Conservation (phyloP, 805 yeast genomes). For the Candida pini region DNA sequence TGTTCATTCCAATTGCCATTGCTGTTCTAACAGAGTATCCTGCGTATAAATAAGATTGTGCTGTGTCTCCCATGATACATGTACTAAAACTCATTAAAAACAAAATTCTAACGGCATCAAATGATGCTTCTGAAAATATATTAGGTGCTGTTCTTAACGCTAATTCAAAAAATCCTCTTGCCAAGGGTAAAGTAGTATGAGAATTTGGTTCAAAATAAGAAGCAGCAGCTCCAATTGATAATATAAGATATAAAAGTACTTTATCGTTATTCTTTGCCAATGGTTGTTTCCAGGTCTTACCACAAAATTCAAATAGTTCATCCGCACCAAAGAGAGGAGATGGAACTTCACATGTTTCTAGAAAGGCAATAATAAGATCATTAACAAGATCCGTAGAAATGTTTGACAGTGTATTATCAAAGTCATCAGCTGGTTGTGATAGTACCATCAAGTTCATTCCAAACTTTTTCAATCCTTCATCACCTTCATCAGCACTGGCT, state of each 20-base stretch:
- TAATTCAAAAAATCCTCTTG: conserved; percentile 17
- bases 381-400: conserved; percentile 10
- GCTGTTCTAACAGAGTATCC: conserved; percentile 17
- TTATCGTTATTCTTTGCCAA: conserved; percentile 10
- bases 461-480: conserved; percentile 16
- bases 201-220: conserved; percentile 11
- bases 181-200: conserved; percentile 10
- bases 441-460: conserved; percentile 16
- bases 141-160: conserved; percentile 15
- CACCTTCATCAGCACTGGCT: conserved; percentile 7
- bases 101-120: conserved; percentile 15
- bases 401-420: conserved; percentile 8
- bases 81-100: conserved; percentile 17
- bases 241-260: conserved; percentile 15
- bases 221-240: conserved; percentile 18
- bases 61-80: conserved; percentile 21
- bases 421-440: conserved; percentile 7
- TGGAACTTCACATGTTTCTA: conserved; percentile 21
- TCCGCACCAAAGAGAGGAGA: conserved; percentile 18
- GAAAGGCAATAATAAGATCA: conserved; percentile 12
- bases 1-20: conserved; percentile 19
- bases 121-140: conserved; percentile 15
- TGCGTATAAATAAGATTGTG: conserved; percentile 17
- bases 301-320: conserved; percentile 11
- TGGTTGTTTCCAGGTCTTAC: conserved; percentile 9